Evolutionary conservation across 2,329 filamentous ascomycete genomes (phyloP).

Genomic region (Cladophialophora exuberans): DNA sequence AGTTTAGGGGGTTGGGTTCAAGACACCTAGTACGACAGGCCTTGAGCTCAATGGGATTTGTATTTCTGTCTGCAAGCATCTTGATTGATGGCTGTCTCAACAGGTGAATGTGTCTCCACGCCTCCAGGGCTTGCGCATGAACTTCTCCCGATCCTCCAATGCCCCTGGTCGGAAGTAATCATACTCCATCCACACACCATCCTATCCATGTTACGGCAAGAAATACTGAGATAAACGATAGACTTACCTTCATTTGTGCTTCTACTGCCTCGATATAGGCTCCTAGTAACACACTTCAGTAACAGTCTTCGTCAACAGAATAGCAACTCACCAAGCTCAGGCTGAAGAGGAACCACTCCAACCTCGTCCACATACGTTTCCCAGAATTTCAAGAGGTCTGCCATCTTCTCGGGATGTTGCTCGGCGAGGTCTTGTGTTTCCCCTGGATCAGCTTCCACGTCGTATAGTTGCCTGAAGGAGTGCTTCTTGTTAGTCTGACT

Average conservation of each 20-base stretch:
- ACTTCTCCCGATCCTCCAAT: conserved; percentile 48
- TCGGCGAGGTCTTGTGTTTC: conserved; percentile 53
- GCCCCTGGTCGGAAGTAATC: conserved; percentile 64
- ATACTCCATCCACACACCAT: conserved; percentile 69
- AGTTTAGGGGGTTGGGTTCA: no score
- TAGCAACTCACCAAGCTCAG: conserved; percentile 59
- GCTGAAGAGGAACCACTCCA: conserved; percentile 53
- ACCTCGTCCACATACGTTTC: conserved; percentile 44
- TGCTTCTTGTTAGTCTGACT: conserved; percentile 57
- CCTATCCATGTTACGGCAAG: no score
- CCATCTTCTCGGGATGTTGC: conserved; percentile 47
- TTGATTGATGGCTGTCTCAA: no score
- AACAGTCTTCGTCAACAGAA: no score
- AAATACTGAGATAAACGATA: no score
- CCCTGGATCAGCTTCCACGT: conserved; percentile 56
- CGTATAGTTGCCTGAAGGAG: conserved; percentile 61
- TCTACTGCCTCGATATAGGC: conserved; percentile 64
- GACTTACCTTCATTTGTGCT: conserved; percentile 68
- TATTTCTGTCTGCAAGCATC: no score
- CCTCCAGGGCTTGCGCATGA: no score
- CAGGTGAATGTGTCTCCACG: no score
- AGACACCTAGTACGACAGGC: no score
- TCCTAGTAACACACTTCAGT: no score
- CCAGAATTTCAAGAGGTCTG: conserved; percentile 58
- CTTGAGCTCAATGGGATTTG: no score